These are phyloP conservation scores for Saccharomyces hybrid DNA, from an alignment of 1,139 yeast species.

Conservation along the genomic window DNA sequence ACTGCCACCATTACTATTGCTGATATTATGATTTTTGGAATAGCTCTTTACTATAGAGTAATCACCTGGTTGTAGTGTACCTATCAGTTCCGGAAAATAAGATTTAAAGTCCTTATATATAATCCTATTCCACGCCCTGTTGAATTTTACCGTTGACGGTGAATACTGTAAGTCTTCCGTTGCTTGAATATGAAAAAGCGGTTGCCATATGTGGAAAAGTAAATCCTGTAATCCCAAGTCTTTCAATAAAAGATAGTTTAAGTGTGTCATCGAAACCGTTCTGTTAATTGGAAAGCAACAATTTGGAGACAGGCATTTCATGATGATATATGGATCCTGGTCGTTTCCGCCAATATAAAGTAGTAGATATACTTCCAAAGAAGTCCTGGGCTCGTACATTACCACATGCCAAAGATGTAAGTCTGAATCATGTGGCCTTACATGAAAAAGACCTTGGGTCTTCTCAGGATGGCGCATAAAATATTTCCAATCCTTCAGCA, in stretches of 20 bases:
- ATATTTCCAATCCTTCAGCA: slow-evolving; percentile 30
- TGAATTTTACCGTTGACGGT: slow-evolving; percentile 7
- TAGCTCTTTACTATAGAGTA: slow-evolving; percentile 16
- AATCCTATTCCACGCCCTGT: slow-evolving; percentile 28
- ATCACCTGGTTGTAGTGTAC: slow-evolving; percentile 21
- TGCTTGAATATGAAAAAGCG: slow-evolving; percentile 10
- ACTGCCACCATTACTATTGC: slow-evolving; percentile 1
- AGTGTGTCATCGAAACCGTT: slow-evolving; percentile 23
- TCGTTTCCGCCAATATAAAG: slow-evolving; percentile 16
- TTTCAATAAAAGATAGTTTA: slow-evolving; percentile 12
- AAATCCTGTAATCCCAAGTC: slow-evolving; percentile 21
- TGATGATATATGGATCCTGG: slow-evolving; percentile 16
- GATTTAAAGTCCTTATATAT: slow-evolving; percentile 24
- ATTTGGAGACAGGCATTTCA: slow-evolving; percentile 29
- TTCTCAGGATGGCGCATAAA: slow-evolving; percentile 10
- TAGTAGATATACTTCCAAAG: slow-evolving; percentile 21
- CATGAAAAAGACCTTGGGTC: slow-evolving; percentile 8
- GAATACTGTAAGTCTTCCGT: slow-evolving; percentile 2
- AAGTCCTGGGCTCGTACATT: slow-evolving; percentile 14
- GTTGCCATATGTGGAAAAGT: slow-evolving; percentile 17
- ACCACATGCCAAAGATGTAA: slow-evolving; percentile 29
- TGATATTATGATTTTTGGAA: slow-evolving; percentile 7
- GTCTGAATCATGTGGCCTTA: slow-evolving; percentile 30
- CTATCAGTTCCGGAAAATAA: slow-evolving; percentile 25
- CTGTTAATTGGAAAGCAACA: slow-evolving; percentile 23